Evolutionary conservation across 169 alveolate species (phyloP), one percentile per base, ranked within the genome.

Genomic region (Babesia caballi): DNA sequence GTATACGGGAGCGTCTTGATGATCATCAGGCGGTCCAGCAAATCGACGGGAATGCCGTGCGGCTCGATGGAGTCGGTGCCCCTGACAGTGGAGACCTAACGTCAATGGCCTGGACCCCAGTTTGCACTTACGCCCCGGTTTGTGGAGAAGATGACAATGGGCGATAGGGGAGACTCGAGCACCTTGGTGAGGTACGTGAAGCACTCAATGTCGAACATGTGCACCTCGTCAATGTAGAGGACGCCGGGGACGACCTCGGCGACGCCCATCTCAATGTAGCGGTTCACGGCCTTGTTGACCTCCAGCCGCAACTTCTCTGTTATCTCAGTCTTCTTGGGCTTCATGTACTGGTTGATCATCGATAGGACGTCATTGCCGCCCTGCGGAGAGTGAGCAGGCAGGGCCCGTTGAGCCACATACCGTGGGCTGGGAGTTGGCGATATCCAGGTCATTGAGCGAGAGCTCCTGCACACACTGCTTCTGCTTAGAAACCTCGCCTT

Each of bases 231-330:
- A 53, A 98, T 97, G 81, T 97, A 98, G 54, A 98, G 82, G 50
- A 98, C 99, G 4, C 99, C 99, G 15, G 99, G 99, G 21, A 97
- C 98, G 44, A 97, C 93, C 87, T 98, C 99, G 15, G 99, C 99
- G 25, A 97, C 92, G 23, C 99, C 99, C 73, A 77, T 66, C 74
- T 96, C 99, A 35, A 95, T 93, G 84, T 96, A 97, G 84, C 96
- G 95, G 89, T 96, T 97, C 36, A 98, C 99, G 9, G 97, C 98
- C 90, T 97, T 97, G 90, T 98, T 97, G 52, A 98, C 97, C 87
- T 98, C 99, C 47, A 91, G 85, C 81, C 99, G 91, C 69, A 98
- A 94, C 80, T 97, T 97, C 63, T 98, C 99, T 11, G 99, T 98
- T 51, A 98, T 97, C 85, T 98, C 99, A 2, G 99, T 98, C 71